These are phyloP conservation scores for Rhodomyrtus tomentosa DNA, from an alignment of 345 rosid species.

Conservation along the genomic window DNA sequence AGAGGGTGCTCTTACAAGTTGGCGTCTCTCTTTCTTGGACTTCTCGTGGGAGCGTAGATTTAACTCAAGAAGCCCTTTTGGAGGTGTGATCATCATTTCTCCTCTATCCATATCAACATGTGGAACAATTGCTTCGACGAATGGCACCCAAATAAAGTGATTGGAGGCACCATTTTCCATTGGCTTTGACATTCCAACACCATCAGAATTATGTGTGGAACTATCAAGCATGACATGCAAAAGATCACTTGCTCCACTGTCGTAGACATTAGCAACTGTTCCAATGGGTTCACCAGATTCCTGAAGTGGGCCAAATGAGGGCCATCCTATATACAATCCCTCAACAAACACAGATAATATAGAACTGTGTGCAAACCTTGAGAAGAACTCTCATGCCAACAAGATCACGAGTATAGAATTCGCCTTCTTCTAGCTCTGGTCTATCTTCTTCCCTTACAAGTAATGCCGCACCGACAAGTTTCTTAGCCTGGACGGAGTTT, in stretches of 20 bases:
- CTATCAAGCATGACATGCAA: conserved; percentile 58
- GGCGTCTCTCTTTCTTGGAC: conserved; percentile 93
- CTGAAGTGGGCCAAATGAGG: conserved; percentile 16
- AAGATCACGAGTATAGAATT: conserved; percentile 78
- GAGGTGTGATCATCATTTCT: conserved; percentile 79
- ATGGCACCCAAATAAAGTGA: conserved; percentile 77
- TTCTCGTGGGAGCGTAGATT: conserved; percentile 51
- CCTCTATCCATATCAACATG: conserved; percentile 52
- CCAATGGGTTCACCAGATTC: conserved; percentile 73
- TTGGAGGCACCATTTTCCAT: conserved; percentile 17
- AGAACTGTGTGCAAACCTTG: conserved; percentile 30
- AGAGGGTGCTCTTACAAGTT: conserved; percentile 61
- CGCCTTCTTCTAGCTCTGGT: conserved; percentile 69
- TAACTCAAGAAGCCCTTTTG: conserved; percentile 80
- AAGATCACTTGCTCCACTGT: conserved; percentile 79
- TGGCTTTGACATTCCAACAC: conserved; percentile 21
- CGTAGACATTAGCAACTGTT: conserved; percentile 59
- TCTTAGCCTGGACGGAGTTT: conserved; percentile 45
- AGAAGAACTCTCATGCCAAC: conserved; percentile 68
- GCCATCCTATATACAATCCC: background rate
- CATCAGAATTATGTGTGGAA: conserved; percentile 17
- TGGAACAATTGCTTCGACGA: conserved; percentile 83
- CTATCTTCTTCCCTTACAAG: conserved; percentile 69
- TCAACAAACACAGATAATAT: background rate
- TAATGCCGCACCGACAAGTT: conserved; percentile 75